Conservation (phyloP, 208 protist species). For the Novymonas esmeraldas region DNA sequence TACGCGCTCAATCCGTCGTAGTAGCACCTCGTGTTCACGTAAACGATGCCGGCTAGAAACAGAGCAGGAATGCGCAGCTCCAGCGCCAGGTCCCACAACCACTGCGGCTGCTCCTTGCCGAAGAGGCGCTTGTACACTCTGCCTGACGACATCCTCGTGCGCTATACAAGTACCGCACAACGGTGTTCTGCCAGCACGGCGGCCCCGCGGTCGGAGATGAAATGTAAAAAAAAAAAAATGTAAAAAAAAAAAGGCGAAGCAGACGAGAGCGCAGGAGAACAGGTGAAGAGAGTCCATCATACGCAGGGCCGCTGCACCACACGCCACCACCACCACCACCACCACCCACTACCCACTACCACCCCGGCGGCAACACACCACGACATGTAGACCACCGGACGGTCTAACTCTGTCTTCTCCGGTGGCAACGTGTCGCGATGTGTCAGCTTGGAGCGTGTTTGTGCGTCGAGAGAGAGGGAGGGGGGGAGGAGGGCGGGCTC, state of each 20-base stretch:
- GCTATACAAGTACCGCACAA: neutral
- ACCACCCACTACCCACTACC: too few relatives aligned
- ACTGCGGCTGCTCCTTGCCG: conserved; percentile 80
- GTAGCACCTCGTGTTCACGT: conserved; percentile 83
- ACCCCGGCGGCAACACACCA: too few relatives aligned
- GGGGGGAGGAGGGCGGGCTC: too few relatives aligned
- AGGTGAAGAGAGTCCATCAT: neutral
- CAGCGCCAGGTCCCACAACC: conserved; percentile 88
- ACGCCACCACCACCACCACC: too few relatives aligned
- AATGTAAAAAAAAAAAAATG: conserved; percentile 16
- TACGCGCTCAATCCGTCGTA: conserved; percentile 76
- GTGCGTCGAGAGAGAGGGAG: too few relatives aligned
- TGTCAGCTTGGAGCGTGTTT: too few relatives aligned
- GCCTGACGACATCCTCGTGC: conserved; percentile 54
- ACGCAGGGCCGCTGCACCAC: too few relatives aligned
- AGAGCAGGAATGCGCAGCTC: conserved; percentile 80
- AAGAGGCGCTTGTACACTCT: conserved; percentile 70
- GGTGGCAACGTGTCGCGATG: too few relatives aligned
- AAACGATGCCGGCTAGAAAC: conserved; percentile 58
- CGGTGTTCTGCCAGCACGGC: neutral
- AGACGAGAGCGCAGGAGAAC: neutral
- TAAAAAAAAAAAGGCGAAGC: neutral
- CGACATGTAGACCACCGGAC: too few relatives aligned
- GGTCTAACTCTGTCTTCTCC: too few relatives aligned
- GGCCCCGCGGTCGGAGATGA: too few relatives aligned